phyloP scores from a whole-genome alignment of 805 yeast genomes.

The Zygoascus flipseniorum region DNA sequence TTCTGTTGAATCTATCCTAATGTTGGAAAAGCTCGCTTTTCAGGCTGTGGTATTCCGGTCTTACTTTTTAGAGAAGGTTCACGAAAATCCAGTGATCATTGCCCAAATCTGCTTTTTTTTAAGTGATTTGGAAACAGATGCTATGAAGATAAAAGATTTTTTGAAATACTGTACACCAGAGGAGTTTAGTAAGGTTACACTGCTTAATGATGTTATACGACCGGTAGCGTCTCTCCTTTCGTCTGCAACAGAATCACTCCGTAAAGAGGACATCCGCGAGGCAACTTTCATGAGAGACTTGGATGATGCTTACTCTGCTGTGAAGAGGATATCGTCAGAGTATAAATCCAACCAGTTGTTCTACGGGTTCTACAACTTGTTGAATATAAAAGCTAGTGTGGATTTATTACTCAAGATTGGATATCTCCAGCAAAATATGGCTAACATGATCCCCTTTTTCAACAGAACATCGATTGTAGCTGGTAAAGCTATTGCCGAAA shows the following conservation, averaged over 20 bases:
- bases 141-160: background rate
- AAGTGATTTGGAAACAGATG: conserved; percentile 3
- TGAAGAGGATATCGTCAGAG: background rate
- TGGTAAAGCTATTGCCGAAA: background rate
- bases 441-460: background rate
- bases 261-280: conserved; percentile 2
- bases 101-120: conserved; percentile 9
- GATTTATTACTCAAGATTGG: background rate
- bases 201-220: background rate
- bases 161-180: conserved; percentile 1
- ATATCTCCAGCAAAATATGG: background rate
- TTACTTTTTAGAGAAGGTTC: conserved; percentile 7
- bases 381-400: background rate
- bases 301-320: background rate
- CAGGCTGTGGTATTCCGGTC: conserved; percentile 2
- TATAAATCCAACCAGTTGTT: background rate
- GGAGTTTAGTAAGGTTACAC: background rate
- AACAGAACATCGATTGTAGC: background rate
- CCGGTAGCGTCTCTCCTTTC: background rate
- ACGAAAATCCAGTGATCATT: conserved; percentile 6
- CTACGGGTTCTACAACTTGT: background rate
- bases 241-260: conserved; percentile 1
- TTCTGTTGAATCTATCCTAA: conserved; percentile 6
- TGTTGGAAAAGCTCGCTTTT: conserved; percentile 1
- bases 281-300: conserved; percentile 1